Conservation (phyloP, 2,329 filamentous ascomycete species). For the Zasmidium cellare region DNA sequence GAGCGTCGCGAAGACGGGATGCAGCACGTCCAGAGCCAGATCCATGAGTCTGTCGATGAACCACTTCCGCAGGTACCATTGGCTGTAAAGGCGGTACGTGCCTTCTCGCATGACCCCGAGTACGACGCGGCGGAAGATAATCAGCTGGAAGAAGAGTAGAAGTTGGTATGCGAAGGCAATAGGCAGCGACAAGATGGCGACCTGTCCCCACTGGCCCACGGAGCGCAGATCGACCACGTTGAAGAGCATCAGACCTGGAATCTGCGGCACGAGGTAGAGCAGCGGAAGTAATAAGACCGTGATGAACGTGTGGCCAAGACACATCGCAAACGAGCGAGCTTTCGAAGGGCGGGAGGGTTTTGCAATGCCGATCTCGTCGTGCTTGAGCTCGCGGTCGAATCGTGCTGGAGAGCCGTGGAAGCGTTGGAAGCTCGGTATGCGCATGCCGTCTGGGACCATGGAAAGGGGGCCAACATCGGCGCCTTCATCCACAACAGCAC, state of each 20-base stretch:
- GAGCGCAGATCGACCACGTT: slow-evolving; percentile 17
- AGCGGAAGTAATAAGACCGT: slow-evolving; percentile 19
- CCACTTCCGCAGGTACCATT: slow-evolving; percentile 25
- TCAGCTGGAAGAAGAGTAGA: slow-evolving; percentile 22
- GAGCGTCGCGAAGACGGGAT: slow-evolving; percentile 26
- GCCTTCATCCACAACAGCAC: slow-evolving; percentile 23
- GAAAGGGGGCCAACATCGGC: slow-evolving; percentile 25
- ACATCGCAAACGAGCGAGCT: slow-evolving; percentile 17
- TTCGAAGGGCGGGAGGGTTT: slow-evolving; percentile 16
- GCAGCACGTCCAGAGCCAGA: slow-evolving; percentile 24
- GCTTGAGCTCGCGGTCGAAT: slow-evolving; percentile 20
- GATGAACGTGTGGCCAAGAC: slow-evolving; percentile 16
- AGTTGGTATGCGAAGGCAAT: slow-evolving; percentile 24
- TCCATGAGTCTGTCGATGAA: slow-evolving; percentile 27
- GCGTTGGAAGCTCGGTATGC: slow-evolving; percentile 18
- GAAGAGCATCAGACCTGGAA: slow-evolving; percentile 24
- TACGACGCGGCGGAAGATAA: slow-evolving; percentile 20
- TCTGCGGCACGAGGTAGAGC: slow-evolving; percentile 22
- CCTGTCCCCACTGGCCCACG: slow-evolving; percentile 22
- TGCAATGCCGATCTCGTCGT: slow-evolving; percentile 8
- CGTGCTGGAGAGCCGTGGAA: slow-evolving; percentile 26
- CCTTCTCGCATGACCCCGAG: slow-evolving; percentile 21
- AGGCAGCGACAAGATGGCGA: slow-evolving; percentile 20
- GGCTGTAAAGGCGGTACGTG: slow-evolving; percentile 23
- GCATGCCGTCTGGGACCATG: slow-evolving; percentile 26